Evolutionary conservation across 2,329 filamentous ascomycete genomes (phyloP).

Genomic region (Elsinoe ampelina): DNA sequence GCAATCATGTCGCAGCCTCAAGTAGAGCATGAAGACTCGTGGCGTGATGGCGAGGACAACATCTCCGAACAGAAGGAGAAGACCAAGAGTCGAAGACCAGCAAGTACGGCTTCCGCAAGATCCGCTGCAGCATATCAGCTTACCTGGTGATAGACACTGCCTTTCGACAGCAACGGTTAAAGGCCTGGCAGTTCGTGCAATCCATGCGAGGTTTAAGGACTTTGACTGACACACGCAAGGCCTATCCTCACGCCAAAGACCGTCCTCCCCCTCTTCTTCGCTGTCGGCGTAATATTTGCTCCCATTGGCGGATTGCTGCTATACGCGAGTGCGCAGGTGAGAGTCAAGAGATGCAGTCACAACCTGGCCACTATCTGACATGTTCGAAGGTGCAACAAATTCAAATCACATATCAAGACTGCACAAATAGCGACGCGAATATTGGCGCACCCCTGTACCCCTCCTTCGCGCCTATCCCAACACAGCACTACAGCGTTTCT

Average conservation of each 20-base stretch:
- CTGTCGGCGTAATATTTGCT: slow-evolving; percentile 82
- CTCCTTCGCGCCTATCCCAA: slow-evolving; percentile 44
- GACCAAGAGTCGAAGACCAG: slow-evolving; percentile 83
- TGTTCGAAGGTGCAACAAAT: slow-evolving; percentile 71
- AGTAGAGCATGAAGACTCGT: slow-evolving; percentile 35
- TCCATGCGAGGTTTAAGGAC: background rate
- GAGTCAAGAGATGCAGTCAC: background rate
- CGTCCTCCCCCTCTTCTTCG: slow-evolving; percentile 82
- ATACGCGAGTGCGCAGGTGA: slow-evolving; percentile 71
- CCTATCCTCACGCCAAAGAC: slow-evolving; percentile 94
- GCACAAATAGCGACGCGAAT: slow-evolving; percentile 37
- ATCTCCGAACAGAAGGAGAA: slow-evolving; percentile 52
- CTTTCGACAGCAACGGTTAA: slow-evolving; percentile 90
- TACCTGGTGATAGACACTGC: slow-evolving; percentile 63
- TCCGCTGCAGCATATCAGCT: slow-evolving; percentile 3
- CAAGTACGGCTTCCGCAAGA: slow-evolving; percentile 50
- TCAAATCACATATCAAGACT: slow-evolving; percentile 80
- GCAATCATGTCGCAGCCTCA: slow-evolving; percentile 37
- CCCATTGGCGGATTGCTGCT: slow-evolving; percentile 81
- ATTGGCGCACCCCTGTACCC: slow-evolving; percentile 38
- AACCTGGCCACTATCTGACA: background rate
- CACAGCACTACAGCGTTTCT: slow-evolving; percentile 51
- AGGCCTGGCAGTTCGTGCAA: slow-evolving; percentile 86
- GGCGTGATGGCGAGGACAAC: slow-evolving; percentile 33
- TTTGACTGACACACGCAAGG: slow-evolving; percentile 45